Evolutionary conservation across 2,329 filamentous ascomycete genomes (phyloP).

Genomic region (Remersonia thermophila): DNA sequence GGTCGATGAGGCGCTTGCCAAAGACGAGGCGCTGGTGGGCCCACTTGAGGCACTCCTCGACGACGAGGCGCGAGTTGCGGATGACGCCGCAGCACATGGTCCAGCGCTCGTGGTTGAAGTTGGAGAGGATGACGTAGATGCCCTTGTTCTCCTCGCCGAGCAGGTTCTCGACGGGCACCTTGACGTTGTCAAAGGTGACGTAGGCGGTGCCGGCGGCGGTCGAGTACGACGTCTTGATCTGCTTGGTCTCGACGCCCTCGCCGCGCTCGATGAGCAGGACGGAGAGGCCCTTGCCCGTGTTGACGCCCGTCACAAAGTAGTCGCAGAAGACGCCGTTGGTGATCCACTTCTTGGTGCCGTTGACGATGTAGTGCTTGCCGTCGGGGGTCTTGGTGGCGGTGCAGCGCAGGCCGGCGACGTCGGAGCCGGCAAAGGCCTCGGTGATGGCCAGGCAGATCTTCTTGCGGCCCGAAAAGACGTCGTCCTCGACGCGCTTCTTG

Average conservation of each 20-base stretch:
- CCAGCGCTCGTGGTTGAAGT: constrained; percentile 83
- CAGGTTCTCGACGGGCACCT: constrained; percentile 67
- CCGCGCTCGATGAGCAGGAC: constrained; percentile 64
- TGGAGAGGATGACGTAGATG: constrained; percentile 70
- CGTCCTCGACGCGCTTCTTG: constrained; percentile 54
- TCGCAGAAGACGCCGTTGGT: constrained; percentile 70
- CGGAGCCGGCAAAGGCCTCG: constrained; percentile 75
- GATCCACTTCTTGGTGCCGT: constrained; percentile 77
- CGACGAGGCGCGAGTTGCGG: constrained; percentile 53
- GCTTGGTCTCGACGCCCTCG: constrained; percentile 62
- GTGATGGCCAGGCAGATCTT: constrained; percentile 83
- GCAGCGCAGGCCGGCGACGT: constrained; percentile 68
- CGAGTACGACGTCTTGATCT: constrained; percentile 74
- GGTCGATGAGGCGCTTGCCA: constrained; percentile 67
- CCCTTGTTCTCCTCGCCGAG: constrained; percentile 77
- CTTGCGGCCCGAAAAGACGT: constrained; percentile 69
- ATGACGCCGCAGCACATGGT: constrained; percentile 58
- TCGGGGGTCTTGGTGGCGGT: constrained; percentile 66
- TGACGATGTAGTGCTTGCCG: constrained; percentile 59
- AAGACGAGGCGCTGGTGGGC: constrained; percentile 77
- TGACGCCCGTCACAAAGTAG: constrained; percentile 73
- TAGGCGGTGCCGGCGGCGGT: constrained; percentile 66
- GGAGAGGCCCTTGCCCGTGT: constrained; percentile 65
- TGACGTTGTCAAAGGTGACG: constrained; percentile 76
- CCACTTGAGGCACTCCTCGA: constrained; percentile 83